phyloP scores from a whole-genome alignment of 345 rosid species.

The Populus simonii region DNA sequence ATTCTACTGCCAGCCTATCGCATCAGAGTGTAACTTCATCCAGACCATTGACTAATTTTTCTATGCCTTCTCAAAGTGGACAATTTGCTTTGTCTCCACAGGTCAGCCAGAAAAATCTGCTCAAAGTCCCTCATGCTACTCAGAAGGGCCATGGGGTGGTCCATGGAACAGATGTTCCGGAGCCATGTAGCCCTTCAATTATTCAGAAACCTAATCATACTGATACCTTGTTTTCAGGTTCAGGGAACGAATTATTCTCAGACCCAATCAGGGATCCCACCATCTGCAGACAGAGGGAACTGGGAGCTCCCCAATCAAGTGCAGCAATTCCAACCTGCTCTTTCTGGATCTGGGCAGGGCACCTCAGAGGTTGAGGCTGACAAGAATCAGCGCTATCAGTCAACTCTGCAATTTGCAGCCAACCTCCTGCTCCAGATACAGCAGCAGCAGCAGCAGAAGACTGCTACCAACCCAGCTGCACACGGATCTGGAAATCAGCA shows the following conservation, averaged over 20 bases:
- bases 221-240: conserved; percentile 42
- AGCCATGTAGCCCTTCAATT: conserved; percentile 37
- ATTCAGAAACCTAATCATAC: conserved; percentile 42
- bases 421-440: conserved; percentile 87
- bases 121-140: conserved; percentile 37
- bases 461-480: conserved; percentile 15
- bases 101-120: conserved; percentile 55
- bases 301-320: conserved; percentile 48
- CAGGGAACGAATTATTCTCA: conserved; percentile 44
- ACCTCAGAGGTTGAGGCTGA: conserved; percentile 61
- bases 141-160: conserved; percentile 44
- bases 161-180: conserved; percentile 45
- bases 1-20: conserved; percentile 39
- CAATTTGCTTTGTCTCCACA: conserved; percentile 52
- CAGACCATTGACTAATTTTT: conserved; percentile 34
- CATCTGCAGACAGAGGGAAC: conserved; percentile 38
- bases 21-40: conserved; percentile 47
- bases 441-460: conserved; percentile 61
- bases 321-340: conserved; percentile 50
- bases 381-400: conserved; percentile 85
- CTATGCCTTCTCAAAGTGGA: conserved; percentile 50
- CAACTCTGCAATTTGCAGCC: conserved; percentile 90
- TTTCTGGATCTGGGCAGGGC: conserved; percentile 47
- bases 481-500: conserved; percentile 33
- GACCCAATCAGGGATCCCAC: conserved; percentile 41